Conservation (phyloP, 805 yeast species). For the Sungouiella blattae region DNA sequence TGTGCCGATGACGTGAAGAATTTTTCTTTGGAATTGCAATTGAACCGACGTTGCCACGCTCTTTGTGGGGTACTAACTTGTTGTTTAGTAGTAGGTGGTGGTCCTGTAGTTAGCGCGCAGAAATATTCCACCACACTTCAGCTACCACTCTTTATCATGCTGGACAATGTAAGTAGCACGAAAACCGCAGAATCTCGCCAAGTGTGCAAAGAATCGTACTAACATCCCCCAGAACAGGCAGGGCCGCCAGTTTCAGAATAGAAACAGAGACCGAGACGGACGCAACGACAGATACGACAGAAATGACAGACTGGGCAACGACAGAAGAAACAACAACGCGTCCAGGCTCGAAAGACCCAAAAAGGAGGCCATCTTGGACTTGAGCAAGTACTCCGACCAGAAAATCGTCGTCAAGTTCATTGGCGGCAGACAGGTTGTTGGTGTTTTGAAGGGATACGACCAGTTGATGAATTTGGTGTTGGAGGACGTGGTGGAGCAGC, state of each 20-base stretch:
- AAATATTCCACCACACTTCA: not conserved
- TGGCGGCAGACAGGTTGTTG: slow-evolving; percentile 84
- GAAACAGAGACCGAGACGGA: slow-evolving; percentile 9
- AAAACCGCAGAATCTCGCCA: not conserved
- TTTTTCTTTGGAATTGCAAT: too few species aligned
- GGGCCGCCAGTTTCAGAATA: slow-evolving; percentile 7
- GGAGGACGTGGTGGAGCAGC: slow-evolving; percentile 64
- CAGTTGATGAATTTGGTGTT: slow-evolving; percentile 76
- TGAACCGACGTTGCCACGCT: not conserved
- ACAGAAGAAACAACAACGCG: slow-evolving; percentile 5
- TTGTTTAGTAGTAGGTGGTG: not conserved
- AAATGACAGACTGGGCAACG: slow-evolving; percentile 3
- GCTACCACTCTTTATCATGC: too few species aligned
- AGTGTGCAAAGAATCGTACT: slow-evolving; percentile 1
- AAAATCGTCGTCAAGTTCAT: slow-evolving; percentile 71
- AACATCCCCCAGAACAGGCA: slow-evolving; percentile 12
- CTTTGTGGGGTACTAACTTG: too few species aligned
- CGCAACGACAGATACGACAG: slow-evolving; percentile 5
- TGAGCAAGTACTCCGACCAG: slow-evolving; percentile 72
- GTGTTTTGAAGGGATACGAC: slow-evolving; percentile 79
- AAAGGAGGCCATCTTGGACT: slow-evolving; percentile 83
- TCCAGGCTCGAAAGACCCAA: slow-evolving; percentile 62
- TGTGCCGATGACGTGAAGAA: too few species aligned
- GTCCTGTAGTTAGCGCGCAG: slow-evolving; percentile 2
- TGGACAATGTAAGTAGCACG: slow-evolving; percentile 16